Percentiles rank a stretch among this genome's conserved stretches.
These are phyloP conservation scores for Penicillium sp. DNA, from an alignment of 2,329 filamentous ascomycete genomes.

Conservation along the genomic window DNA sequence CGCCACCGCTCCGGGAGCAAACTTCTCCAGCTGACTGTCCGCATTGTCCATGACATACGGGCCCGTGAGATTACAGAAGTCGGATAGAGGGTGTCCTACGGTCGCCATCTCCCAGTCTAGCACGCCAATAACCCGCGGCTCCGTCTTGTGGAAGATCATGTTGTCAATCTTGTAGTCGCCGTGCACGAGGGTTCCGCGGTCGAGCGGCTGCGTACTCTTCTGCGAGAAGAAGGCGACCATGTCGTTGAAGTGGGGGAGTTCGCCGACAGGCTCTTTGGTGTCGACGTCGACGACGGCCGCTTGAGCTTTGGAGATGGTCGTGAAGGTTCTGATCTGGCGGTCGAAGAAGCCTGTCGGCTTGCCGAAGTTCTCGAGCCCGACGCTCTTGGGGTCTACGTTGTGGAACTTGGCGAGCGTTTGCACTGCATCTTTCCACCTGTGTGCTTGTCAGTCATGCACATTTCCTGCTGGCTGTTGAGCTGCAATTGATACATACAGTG, in stretches of 20 bases:
- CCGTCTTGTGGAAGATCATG: conserved; percentile 81
- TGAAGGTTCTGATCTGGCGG: conserved; percentile 80
- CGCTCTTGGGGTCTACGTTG: conserved; percentile 61
- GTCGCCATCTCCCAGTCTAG: conserved; percentile 99
- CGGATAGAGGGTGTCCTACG: conserved; percentile 89
- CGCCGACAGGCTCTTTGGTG: conserved; percentile 69
- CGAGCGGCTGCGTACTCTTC: conserved; percentile 65
- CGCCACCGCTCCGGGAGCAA: conserved; percentile 60
- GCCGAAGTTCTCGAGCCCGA: conserved; percentile 71
- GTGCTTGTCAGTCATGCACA: not conserved
- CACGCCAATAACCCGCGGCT: conserved; percentile 84
- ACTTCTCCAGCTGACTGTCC: conserved; percentile 45
- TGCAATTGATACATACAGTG: conserved; percentile 54
- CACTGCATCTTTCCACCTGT: conserved; percentile 76
- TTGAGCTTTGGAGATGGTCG: conserved; percentile 73
- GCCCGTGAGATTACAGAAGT: conserved; percentile 72
- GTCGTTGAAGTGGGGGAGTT: conserved; percentile 77
- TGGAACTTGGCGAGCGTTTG: conserved; percentile 83
- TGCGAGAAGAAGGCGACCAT: conserved; percentile 75
- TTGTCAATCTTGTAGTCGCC: conserved; percentile 98
- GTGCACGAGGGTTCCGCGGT: conserved; percentile 77
- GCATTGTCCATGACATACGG: conserved; percentile 38
- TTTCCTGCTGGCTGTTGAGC: not conserved
- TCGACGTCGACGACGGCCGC: conserved; percentile 71
- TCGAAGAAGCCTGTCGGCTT: conserved; percentile 73